Base-by-base conservation (phyloP, 805 yeast species). In the Candida maesae region DNA sequence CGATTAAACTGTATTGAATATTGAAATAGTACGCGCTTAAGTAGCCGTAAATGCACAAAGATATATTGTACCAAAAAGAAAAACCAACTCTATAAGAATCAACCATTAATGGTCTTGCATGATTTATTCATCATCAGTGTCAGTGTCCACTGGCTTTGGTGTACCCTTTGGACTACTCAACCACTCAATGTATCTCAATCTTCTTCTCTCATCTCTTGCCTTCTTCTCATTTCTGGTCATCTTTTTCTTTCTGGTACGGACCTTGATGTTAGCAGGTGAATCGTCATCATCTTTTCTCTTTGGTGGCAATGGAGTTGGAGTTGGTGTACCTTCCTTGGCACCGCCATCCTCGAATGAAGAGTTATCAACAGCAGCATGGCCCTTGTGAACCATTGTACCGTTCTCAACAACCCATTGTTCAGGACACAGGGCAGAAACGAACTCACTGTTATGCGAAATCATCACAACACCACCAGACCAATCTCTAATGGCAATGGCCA, bases 401-500 rank as follows among this genome's bases (percentile, higher is more conserved):
- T 90, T 84, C 63, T 88, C 95, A 42, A 91, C 95, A 54, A 84
- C 79, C 99, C 99, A 91, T 67, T 90, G 97, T 70, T 91, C 99
- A 28, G 98, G 98, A 65, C 98, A 90, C 56, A 91, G 69, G 6
- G 98, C 98, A 41, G 97, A 95, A 33, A 90, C 96, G 53, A 91
- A 91, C 67, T 91, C 99, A 58, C 82, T 83, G 72, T 91, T 91
- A 72, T 91, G 99, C 49, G 98, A 90, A 68, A 91, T 91, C 95
- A 91, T 87, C 44, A 91, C 95, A 47, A 91, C 98, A 70, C 97
- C 98, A 61, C 99, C 99, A 49, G 78, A 67, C 98, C 98, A 91
- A 64, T 91, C 97, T 67, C 97, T 82, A 60, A 91, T 93, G 37
- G 99, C 99, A 56, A 91, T 80, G 21, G 99, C 98, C 53, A 91